A percentile compares a stretch with the other conserved stretches of the same genome.
phyloP scores from a whole-genome alignment of 257 asterid species.

The Datura wrightii region DNA sequence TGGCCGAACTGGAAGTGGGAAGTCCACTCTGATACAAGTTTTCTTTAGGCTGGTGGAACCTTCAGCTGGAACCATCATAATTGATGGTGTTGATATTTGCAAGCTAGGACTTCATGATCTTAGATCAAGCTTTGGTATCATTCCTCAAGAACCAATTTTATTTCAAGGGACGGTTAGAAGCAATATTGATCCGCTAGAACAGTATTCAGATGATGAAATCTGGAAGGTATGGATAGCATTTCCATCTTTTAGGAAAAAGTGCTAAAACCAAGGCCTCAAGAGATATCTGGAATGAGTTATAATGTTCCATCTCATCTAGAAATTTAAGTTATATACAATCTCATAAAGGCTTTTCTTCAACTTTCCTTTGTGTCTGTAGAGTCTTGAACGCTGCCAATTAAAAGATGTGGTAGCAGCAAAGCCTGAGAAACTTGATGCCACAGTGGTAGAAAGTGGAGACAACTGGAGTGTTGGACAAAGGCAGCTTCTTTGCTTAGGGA shows the following conservation, averaged over 20 bases:
- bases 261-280: too few species aligned
- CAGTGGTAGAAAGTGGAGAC: slow-evolving; percentile 72
- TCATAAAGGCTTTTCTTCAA: not conserved
- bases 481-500: slow-evolving; percentile 77
- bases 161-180: slow-evolving; percentile 77
- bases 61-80: slow-evolving; percentile 53
- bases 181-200: slow-evolving; percentile 72
- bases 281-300: too few species aligned
- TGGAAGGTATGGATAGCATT: slow-evolving; percentile 61
- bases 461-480: slow-evolving; percentile 90
- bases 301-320: too few species aligned
- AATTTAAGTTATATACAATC: too few species aligned
- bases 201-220: slow-evolving; percentile 71
- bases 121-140: slow-evolving; percentile 77
- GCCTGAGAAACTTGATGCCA: slow-evolving; percentile 63
- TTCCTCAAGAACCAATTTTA: slow-evolving; percentile 85
- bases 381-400: slow-evolving; percentile 81
- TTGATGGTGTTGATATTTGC: slow-evolving; percentile 70
- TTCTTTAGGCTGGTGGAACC: slow-evolving; percentile 82
- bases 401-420: slow-evolving; percentile 70
- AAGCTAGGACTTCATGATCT: slow-evolving; percentile 73
- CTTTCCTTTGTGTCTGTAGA: slow-evolving; percentile 37
- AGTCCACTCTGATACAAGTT: slow-evolving; percentile 74
- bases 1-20: slow-evolving; percentile 88
- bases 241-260: too few species aligned